These are phyloP conservation scores for Pterula multifida DNA, from an alignment of 1,284 basidiomycete genomes.

Conservation along the genomic window DNA sequence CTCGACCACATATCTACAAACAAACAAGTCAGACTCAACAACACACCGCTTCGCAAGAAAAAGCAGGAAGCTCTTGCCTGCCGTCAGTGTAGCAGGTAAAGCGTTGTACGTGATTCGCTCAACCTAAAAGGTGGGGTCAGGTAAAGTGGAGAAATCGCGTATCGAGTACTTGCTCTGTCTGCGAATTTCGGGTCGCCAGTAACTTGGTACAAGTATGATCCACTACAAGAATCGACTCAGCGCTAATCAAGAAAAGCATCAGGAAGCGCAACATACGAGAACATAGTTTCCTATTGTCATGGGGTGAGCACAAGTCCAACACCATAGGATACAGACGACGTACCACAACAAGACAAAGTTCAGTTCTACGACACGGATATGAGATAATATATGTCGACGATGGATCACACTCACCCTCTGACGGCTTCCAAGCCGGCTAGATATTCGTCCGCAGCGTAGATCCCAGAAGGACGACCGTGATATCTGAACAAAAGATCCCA, in stretches of 20 bases:
- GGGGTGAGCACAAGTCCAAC: not conserved
- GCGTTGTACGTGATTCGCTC: slow-evolving; percentile 50
- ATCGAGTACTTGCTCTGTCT: slow-evolving; percentile 13
- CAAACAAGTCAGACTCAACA: not conserved
- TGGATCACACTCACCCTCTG: slow-evolving; percentile 30
- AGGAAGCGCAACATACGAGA: slow-evolving; percentile 28
- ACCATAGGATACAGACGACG: slow-evolving; percentile 13
- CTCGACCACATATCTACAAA: slow-evolving; percentile 47
- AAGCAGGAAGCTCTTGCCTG: slow-evolving; percentile 19
- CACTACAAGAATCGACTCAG: slow-evolving; percentile 11
- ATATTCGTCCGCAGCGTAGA: slow-evolving; percentile 48
- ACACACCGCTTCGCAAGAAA: not conserved
- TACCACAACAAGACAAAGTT: slow-evolving; percentile 47
- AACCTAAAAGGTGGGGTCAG: slow-evolving; percentile 21
- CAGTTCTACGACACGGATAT: slow-evolving; percentile 22
- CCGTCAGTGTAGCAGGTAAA: slow-evolving; percentile 40
- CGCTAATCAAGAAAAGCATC: not conserved
- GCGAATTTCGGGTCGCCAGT: slow-evolving; percentile 23
- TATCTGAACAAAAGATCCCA: slow-evolving; percentile 51
- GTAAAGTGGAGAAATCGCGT: not conserved
- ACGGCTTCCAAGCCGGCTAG: slow-evolving; percentile 41
- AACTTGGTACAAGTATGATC: slow-evolving; percentile 23
- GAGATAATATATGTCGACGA: slow-evolving; percentile 1
- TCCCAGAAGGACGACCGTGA: slow-evolving; percentile 47
- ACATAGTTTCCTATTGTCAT: slow-evolving; percentile 40